These are phyloP conservation scores for Nyctanthes arbortristis DNA, from an alignment of 257 asterid genomes.

Conservation along the genomic window DNA sequence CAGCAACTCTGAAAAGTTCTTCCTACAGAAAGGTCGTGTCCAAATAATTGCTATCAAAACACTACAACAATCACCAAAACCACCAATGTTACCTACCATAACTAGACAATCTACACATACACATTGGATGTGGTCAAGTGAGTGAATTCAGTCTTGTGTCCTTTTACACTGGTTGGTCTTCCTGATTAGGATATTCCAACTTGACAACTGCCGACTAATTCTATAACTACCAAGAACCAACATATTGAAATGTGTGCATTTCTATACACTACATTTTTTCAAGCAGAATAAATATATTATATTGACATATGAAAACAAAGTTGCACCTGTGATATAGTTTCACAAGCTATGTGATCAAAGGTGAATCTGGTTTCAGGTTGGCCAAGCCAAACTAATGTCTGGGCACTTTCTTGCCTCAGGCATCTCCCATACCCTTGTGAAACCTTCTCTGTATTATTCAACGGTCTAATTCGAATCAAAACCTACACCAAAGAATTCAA, in stretches of 20 bases:
- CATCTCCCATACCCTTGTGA: constrained; percentile 75
- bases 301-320: constrained; percentile 4
- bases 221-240: neutral
- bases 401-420: constrained; percentile 71
- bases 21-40: constrained; percentile 43
- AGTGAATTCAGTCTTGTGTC: neutral
- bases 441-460: constrained; percentile 54
- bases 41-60: constrained; percentile 17
- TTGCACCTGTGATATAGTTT: constrained; percentile 77
- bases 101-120: neutral
- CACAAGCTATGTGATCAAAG: constrained; percentile 81
- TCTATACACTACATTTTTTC: neutral
- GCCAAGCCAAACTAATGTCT: constrained; percentile 66
- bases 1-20: constrained; percentile 73
- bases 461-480: constrained; percentile 76
- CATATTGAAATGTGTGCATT: neutral
- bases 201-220: neutral
- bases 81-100: constrained; percentile 3
- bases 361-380: constrained; percentile 84
- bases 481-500: constrained; percentile 43
- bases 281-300: neutral
- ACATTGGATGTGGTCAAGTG: neutral
- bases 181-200: neutral
- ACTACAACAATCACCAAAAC: constrained; percentile 2
- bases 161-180: neutral